Evolutionary conservation across 2,329 filamentous ascomycete genomes (phyloP), one percentile per base, ranked within the genome.

Genomic region (Myrmaecium sp.): DNA sequence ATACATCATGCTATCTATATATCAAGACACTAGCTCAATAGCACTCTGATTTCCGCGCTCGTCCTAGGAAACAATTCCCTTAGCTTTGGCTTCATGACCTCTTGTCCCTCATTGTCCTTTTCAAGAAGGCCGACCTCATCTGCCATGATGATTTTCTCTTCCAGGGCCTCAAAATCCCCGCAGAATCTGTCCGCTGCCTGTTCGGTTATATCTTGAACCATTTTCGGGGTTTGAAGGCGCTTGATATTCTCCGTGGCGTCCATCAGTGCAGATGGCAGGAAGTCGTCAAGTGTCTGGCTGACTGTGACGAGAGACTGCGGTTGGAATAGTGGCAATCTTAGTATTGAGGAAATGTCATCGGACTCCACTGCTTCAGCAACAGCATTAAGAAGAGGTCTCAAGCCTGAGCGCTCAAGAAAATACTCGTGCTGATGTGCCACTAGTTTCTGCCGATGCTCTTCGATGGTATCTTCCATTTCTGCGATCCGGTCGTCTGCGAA

Each of bases 231-330:
- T 34, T 77, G 72, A 2, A 98, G 55, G 21, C 69, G 60, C 36
- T 74, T 75, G 14, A 95, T 52, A 33, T 82, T 80, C 26, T 89
- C 78, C 39, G 80, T 72, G 3, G 84, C 84, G 46, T 98, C 89
- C 62, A 94, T 86, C 16, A 93, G 63, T 3, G 86, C 89, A 1
- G 82, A 91, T 0, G 89, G 84, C 14, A 98, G 59, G 54, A 95
- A 98, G 33, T 82, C 74, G 43, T 98, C 89, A 5, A 98, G 61
- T 21, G 64, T 66, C 40, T 84, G 79, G 40, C 80, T 80, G 2
- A 75, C 72, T 26, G 61, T 55, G 2, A 65, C 54, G n/a, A 95
- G 58, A 0, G 63, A 51, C 4, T 63, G 54, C 0, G 68, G 63
- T 31, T 73, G 64, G 42, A 81, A 68, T 4, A 63, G 52, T 0